These are phyloP conservation scores for Candida argentea DNA, from an alignment of 805 yeast genomes.

Conservation along the genomic window DNA sequence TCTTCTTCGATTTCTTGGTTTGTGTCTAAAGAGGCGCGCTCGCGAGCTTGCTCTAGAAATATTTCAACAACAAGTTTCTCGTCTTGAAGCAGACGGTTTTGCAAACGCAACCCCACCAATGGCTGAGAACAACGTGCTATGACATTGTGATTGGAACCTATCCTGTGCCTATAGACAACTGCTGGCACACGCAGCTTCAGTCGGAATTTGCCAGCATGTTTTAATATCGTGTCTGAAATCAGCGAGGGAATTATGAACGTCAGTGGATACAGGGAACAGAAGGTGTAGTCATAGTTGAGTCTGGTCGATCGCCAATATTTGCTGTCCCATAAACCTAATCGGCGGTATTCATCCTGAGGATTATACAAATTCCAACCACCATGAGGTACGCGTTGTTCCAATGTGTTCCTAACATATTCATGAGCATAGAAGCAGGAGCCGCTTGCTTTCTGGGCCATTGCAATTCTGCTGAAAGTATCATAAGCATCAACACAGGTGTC, in stretches of 20 bases:
- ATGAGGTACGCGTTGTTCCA: constrained; percentile 40
- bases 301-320: constrained; percentile 60
- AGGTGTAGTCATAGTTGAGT: constrained; percentile 53
- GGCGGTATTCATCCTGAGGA: constrained; percentile 49
- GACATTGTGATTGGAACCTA: constrained; percentile 51
- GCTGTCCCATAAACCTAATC: constrained; percentile 52
- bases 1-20: constrained; percentile 13
- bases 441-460: constrained; percentile 45
- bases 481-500: constrained; percentile 58
- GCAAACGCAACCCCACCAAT: constrained; percentile 71
- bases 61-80: constrained; percentile 72
- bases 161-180: constrained; percentile 60
- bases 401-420: constrained; percentile 62
- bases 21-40: constrained; percentile 9
- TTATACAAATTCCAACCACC: constrained; percentile 71
- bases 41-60: constrained; percentile 46
- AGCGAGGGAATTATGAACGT: constrained; percentile 59
- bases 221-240: constrained; percentile 72
- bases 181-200: constrained; percentile 82
- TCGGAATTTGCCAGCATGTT: constrained; percentile 76
- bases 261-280: constrained; percentile 71
- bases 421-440: constrained; percentile 64
- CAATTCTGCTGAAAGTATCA: constrained; percentile 55
- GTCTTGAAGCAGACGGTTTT: constrained; percentile 83
- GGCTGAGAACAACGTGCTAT: constrained; percentile 92